phyloP scores from a whole-genome alignment of 2,329 filamentous ascomycete genomes.

The Penicillium concentricum region DNA sequence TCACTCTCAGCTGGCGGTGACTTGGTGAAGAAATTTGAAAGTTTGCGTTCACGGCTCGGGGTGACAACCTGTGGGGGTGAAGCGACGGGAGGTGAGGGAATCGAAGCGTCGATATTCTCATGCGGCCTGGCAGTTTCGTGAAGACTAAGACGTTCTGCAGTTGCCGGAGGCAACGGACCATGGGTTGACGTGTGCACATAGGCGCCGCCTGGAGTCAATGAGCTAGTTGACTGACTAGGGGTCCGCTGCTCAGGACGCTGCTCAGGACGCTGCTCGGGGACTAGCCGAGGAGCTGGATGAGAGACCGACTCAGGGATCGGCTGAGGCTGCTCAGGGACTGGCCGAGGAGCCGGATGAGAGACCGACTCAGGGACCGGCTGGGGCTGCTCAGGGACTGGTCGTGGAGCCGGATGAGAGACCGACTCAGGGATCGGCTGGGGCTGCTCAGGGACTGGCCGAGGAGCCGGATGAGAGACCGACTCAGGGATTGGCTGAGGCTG shows the following conservation, averaged over 20 bases:
- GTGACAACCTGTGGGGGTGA: slow-evolving; percentile 48
- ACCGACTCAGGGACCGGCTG: neutral
- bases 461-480: neutral
- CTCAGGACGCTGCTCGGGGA: slow-evolving; percentile 1
- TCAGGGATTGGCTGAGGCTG: neutral
- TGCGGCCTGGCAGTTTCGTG: slow-evolving; percentile 18
- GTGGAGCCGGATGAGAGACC: too few relatives aligned
- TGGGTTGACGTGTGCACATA: slow-evolving; percentile 36
- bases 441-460: neutral
- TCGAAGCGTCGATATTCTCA: slow-evolving; percentile 48
- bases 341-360: neutral
- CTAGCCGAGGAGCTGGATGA: too few relatives aligned
- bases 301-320: too few relatives aligned
- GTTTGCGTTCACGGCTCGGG: slow-evolving; percentile 63
- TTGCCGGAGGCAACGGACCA: slow-evolving; percentile 29
- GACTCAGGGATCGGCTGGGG: too few relatives aligned
- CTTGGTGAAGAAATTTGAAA: slow-evolving; percentile 67
- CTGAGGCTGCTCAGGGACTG: neutral
- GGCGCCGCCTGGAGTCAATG: slow-evolving; percentile 17
- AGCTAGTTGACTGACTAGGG: slow-evolving; percentile 10
- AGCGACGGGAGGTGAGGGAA: slow-evolving; percentile 38
- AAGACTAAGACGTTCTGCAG: slow-evolving; percentile 16
- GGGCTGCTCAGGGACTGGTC: neutral
- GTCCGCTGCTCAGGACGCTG: slow-evolving; percentile 7
- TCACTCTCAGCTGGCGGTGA: slow-evolving; percentile 63